These are phyloP conservation scores for Aspergillus sp. DNA, from an alignment of 2,329 filamentous ascomycete species.

Conservation along the genomic window DNA sequence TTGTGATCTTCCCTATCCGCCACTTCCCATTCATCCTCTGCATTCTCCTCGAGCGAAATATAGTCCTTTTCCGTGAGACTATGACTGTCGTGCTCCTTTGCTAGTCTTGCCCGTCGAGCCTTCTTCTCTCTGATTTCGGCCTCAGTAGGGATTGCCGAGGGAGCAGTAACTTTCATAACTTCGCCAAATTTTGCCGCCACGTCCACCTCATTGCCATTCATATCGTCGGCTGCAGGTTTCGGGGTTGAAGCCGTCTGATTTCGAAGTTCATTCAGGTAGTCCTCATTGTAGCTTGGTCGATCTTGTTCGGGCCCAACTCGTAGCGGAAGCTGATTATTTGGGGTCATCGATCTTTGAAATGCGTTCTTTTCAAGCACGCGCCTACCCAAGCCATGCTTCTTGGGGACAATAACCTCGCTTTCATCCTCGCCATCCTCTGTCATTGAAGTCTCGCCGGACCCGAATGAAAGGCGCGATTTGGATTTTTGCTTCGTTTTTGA, in stretches of 20 bases:
- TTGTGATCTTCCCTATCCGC: constrained; percentile 63
- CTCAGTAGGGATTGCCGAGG: constrained; percentile 68
- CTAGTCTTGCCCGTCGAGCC: constrained; percentile 77
- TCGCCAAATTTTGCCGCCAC: constrained; percentile 52
- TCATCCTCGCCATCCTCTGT: constrained; percentile 56
- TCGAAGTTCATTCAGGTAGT: constrained; percentile 81
- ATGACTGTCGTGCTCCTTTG: constrained; percentile 57
- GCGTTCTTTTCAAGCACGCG: constrained; percentile 68
- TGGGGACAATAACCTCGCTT: constrained; percentile 59
- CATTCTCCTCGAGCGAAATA: constrained; percentile 41
- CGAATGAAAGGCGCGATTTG: constrained; percentile 75
- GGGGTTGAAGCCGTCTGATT: constrained; percentile 83
- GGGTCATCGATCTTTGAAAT: constrained; percentile 54
- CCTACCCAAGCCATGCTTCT: constrained; percentile 59
- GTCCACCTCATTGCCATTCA: constrained; percentile 55
- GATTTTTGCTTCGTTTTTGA: constrained; percentile 67
- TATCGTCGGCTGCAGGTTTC: constrained; percentile 44
- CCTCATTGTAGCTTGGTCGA: constrained; percentile 78
- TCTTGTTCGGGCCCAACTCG: constrained; percentile 64
- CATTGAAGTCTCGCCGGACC: constrained; percentile 57
- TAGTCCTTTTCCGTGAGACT: constrained; percentile 62
- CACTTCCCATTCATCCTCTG: constrained; percentile 47
- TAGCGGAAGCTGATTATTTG: constrained; percentile 56
- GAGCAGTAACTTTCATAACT: constrained; percentile 31
- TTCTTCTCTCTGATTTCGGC: constrained; percentile 90